Conservation (phyloP, 2,329 filamentous ascomycete species). For the Beauveria medogensis region DNA sequence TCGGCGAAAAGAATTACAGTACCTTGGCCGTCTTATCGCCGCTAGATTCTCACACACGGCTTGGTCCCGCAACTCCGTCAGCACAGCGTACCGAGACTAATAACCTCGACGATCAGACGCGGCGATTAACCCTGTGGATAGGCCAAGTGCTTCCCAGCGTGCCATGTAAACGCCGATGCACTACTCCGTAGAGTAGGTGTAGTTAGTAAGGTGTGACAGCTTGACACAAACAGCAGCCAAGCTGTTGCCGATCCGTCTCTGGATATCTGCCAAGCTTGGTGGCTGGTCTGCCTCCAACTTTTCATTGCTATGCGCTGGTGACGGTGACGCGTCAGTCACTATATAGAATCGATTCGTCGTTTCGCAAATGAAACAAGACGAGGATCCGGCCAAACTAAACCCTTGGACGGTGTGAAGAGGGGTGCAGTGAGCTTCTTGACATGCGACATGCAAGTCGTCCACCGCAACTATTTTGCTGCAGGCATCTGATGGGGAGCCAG, state of each 20-base stretch:
- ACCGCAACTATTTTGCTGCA: background rate
- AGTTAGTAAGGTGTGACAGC: background rate
- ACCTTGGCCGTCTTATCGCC: too few relatives aligned
- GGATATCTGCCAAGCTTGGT: background rate
- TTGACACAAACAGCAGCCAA: background rate
- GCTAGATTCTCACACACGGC: background rate
- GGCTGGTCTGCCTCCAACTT: background rate
- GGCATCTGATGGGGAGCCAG: background rate
- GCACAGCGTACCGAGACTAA: background rate
- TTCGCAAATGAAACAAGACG: too few relatives aligned
- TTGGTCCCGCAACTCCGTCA: background rate
- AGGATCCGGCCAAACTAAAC: too few relatives aligned
- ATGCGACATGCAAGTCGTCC: background rate
- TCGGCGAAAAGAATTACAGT: too few relatives aligned
- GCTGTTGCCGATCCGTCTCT: background rate
- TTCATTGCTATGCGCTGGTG: background rate
- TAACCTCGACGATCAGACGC: too few relatives aligned
- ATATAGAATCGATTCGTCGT: too few relatives aligned
- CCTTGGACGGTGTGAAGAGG: too few relatives aligned
- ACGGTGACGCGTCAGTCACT: background rate
- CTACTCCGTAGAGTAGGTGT: background rate
- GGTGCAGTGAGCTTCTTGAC: too few relatives aligned
- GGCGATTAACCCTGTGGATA: too few relatives aligned
- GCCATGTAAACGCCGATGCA: background rate
- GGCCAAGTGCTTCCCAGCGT: too few relatives aligned